phyloP scores from a whole-genome alignment of 2,329 filamentous ascomycete species.

The Dryadomyces quercus-mongolicae region DNA sequence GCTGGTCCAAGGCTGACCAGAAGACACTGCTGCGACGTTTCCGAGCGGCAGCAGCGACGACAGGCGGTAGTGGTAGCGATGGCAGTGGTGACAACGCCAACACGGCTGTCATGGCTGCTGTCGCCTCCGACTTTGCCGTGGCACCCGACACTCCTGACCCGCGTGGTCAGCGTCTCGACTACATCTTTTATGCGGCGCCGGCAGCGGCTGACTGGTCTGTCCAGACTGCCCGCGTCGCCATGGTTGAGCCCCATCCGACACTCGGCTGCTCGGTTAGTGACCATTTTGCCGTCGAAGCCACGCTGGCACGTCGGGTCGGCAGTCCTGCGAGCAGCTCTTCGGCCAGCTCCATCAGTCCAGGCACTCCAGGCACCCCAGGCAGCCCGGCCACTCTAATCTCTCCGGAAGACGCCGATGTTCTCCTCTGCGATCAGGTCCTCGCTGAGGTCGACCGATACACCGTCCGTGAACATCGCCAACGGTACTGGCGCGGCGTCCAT shows the following conservation, averaged over 20 bases:
- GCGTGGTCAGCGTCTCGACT: constrained; percentile 79
- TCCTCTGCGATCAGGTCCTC: constrained; percentile 53
- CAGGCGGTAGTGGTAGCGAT: neutral
- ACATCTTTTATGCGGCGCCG: constrained; percentile 60
- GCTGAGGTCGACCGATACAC: constrained; percentile 57
- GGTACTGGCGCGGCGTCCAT: constrained; percentile 58
- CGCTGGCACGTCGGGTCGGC: constrained; percentile 31
- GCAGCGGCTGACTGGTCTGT: constrained; percentile 50
- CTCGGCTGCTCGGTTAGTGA: constrained; percentile 83
- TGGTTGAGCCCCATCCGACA: constrained; percentile 69
- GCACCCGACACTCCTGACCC: constrained; percentile 56
- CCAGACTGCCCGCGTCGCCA: constrained; percentile 57
- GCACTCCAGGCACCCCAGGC: neutral
- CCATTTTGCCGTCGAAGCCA: constrained; percentile 84
- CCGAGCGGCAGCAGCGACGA: neutral
- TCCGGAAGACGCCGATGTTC: neutral
- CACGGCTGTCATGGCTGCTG: neutral
- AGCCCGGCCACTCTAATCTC: neutral
- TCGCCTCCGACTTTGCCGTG: constrained; percentile 3
- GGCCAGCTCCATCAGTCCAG: neutral
- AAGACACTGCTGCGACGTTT: constrained; percentile 8
- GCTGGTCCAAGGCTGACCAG: constrained; percentile 46
- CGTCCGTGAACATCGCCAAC: constrained; percentile 58
- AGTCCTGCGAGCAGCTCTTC: too few relatives aligned
- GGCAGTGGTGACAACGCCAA: too few relatives aligned